Percentiles rank a stretch among this genome's conserved stretches.
Conservation (phyloP, 1,284 basidiomycete species). For the Puccinia brachypodii region DNA sequence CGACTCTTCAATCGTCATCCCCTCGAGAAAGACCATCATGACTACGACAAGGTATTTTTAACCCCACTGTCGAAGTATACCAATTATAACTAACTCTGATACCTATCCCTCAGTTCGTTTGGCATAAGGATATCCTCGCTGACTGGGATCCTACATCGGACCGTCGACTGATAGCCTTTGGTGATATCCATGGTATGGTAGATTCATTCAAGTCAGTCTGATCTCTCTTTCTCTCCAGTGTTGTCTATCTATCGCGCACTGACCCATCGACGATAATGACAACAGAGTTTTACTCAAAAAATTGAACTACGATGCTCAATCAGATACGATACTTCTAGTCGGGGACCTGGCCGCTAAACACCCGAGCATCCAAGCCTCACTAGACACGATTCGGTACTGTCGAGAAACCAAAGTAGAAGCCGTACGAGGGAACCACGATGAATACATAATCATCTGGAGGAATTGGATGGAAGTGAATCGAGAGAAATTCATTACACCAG, state of each 20-base stretch:
- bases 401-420: slow-evolving; percentile 25
- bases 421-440: slow-evolving; percentile 43
- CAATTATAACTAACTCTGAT: not conserved
- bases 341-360: slow-evolving; percentile 45
- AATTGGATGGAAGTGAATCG: slow-evolving; percentile 36
- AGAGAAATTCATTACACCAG: not conserved
- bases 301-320: slow-evolving; percentile 18
- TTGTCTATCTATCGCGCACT: not conserved
- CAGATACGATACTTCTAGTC: slow-evolving; percentile 24
- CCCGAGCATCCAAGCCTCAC: slow-evolving; percentile 33
- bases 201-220: slow-evolving; percentile 19
- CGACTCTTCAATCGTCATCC: not conserved
- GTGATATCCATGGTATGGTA: slow-evolving; percentile 44
- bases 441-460: slow-evolving; percentile 47
- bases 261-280: not conserved
- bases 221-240: not conserved
- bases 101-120: slow-evolving; percentile 13
- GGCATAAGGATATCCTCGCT: slow-evolving; percentile 21
- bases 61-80: not conserved
- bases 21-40: not conserved
- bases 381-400: slow-evolving; percentile 26
- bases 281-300: slow-evolving; percentile 17
- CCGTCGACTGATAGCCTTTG: slow-evolving; percentile 17
- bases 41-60: slow-evolving; percentile 16
- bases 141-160: slow-evolving; percentile 37